Percentiles rank a stretch among this genome's conserved stretches.
These are phyloP conservation scores for Metarhizium album DNA, from an alignment of 2,329 filamentous ascomycete genomes.

Conservation along the genomic window DNA sequence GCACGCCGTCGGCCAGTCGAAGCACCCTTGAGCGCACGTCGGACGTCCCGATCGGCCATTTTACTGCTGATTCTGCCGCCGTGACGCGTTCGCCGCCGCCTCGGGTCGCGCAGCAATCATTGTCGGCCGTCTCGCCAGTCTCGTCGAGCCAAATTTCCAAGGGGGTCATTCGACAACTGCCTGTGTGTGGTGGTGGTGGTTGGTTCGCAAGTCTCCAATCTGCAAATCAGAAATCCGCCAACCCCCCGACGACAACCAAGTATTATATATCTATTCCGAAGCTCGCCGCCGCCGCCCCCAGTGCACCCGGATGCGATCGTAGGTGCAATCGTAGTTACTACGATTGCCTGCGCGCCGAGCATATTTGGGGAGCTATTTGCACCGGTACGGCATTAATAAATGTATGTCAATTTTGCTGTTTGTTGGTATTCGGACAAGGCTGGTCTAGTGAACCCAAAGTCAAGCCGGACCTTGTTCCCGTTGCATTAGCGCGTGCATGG, in stretches of 20 bases:
- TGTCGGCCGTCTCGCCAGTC: neutral
- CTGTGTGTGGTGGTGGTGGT: neutral
- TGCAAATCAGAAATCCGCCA: neutral
- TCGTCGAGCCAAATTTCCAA: neutral
- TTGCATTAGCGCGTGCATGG: neutral
- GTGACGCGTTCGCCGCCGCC: neutral
- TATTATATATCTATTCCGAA: too few relatives aligned
- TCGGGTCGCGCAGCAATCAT: neutral
- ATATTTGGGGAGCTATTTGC: slow-evolving; percentile 4
- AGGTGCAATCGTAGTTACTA: too few relatives aligned
- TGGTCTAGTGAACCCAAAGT: neutral
- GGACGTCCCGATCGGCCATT: neutral
- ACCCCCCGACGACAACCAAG: too few relatives aligned
- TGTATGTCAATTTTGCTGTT: slow-evolving; percentile 4
- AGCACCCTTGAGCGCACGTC: neutral
- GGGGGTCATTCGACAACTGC: neutral
- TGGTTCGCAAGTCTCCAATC: neutral
- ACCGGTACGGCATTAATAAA: slow-evolving; percentile 1
- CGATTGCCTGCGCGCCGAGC: neutral
- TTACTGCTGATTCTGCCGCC: neutral
- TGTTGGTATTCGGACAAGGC: neutral
- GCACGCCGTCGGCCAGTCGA: neutral
- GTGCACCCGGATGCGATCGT: slow-evolving; percentile 3
- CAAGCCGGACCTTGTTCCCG: neutral
- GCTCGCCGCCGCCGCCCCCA: neutral